Evolutionary conservation across 1,139 yeast species (phyloP), one percentile per base, ranked within the genome.

Genomic region (Lipomyces yarrowii): DNA sequence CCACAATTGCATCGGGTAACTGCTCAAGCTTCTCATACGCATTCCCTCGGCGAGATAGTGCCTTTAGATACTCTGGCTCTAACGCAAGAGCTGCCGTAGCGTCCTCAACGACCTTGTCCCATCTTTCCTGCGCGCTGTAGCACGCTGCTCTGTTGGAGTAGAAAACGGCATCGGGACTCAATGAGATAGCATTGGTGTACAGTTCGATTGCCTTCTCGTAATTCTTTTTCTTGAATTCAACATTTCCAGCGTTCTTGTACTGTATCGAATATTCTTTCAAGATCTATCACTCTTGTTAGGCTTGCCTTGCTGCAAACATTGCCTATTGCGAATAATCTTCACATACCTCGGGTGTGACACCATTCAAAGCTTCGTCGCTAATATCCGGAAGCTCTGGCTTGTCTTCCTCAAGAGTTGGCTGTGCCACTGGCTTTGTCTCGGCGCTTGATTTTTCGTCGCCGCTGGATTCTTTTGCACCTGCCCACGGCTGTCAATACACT

Each of bases 131-230:
- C 23, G 96, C 91, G 64, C 92, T 90, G 79, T 90, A 91, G 80
- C 98, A 94, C 23, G 99, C 99, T 33, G 98, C 92, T 80, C 96
- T 85, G 80, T 91, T 91, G 69, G 98, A 91, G 80, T 89, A 93
- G 80, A 86, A 94, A 56, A 93, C 90, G 18, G 98, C 93, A 77
- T 94, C 98, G 71, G 83, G 79, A 75, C 87, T 72, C 75, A 91
- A 83, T 69, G 83, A 78, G 73, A 96, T 82, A 15, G 99, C 98
- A 68, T 85, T 86, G 57, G 90, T 78, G 80, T 94, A 94, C 77
- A 83, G 88, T 60, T 84, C 86, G 74, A 92, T 86, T 56, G 98
- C 98, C 52, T 84, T 82, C 64, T 85, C 83, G 76, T 83, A 90
- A 66, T 89, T 81, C 79, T 90, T 88, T 67, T 80, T 79, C 77